Evolutionary conservation across 2,329 filamentous ascomycete genomes (phyloP), one percentile per base, ranked within the genome.

Genomic region (Xenoacremonium recifei): DNA sequence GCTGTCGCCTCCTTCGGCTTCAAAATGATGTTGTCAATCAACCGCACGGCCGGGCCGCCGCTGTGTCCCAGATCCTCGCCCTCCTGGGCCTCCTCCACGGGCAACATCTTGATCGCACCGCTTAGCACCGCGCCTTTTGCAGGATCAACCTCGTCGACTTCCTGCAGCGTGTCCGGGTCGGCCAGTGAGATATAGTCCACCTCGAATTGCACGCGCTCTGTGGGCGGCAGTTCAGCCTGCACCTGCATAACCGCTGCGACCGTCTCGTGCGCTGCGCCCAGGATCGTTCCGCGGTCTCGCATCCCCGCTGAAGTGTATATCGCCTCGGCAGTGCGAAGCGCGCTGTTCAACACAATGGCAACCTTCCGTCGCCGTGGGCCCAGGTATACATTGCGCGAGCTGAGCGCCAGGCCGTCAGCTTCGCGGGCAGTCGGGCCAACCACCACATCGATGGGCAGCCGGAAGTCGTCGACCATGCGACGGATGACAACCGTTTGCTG

Each of bases 11-110:
- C 39, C 21, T 44, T 50, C 0, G 77, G 72, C 53, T 75, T 68
- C 23, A 92, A 63, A 40, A 95, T 84, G 51, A 97, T 84, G 59
- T 99, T 99, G 61, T 99, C 93, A 63, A 99, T 96, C 65, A 99
- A 70, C 48, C 93, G 77, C 35, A 99, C 93, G 1, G 83, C 64
- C 13, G 88, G 87, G 2, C 85, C 84, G 4, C 82, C 84, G 41
- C 79, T 76, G 47, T 80, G 81, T 4, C 90, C 90, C 19, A 91
- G 65, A 51, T 90, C 83, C 63, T 97, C 91, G 1, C 78, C 87
- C 5, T 80, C 69, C 36, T 73, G 75, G 1, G 84, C 75, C 38
- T 80, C 75, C 60, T 95, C 87, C 2, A 96, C 71, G 0, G 90
- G 87, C 34, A 89, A 63, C 85, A 99, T 95, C 68, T 88, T 93